Evolutionary conservation across 768 basidiomycete genomes (phyloP).

Genomic region (Gloeopeniophorella convolvens): DNA sequence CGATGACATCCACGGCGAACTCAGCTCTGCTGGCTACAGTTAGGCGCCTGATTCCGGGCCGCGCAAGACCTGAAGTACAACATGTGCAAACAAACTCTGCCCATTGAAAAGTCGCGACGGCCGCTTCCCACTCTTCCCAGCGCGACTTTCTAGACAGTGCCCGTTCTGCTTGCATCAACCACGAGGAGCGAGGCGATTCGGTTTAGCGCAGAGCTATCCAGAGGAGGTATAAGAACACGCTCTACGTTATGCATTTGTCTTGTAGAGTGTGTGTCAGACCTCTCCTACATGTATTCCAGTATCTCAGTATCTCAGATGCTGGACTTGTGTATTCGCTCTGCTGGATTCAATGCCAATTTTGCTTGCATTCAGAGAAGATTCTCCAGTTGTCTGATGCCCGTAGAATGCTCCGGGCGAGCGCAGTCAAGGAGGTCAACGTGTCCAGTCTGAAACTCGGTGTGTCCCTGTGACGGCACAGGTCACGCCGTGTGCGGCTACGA

Average conservation of each 20-base stretch:
- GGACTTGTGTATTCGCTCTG: too few relatives aligned
- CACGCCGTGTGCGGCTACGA: too few relatives aligned
- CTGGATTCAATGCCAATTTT: too few relatives aligned
- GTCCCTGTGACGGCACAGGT: conserved; percentile 3
- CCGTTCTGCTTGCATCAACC: conserved; percentile 37
- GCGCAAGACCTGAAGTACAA: too few relatives aligned
- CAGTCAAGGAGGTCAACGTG: too few relatives aligned
- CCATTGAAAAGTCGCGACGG: background rate
- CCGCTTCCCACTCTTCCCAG: conserved; percentile 17
- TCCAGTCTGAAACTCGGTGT: too few relatives aligned
- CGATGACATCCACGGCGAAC: too few relatives aligned
- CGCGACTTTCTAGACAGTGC: conserved; percentile 74
- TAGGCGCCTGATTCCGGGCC: too few relatives aligned
- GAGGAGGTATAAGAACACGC: conserved; percentile 59
- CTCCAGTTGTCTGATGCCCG: too few relatives aligned
- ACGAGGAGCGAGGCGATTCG: conserved; percentile 61
- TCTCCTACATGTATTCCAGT: conserved; percentile 49
- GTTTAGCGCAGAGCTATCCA: conserved; percentile 52
- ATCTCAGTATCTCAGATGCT: background rate
- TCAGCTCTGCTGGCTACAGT: too few relatives aligned
- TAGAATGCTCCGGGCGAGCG: too few relatives aligned
- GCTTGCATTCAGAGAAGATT: too few relatives aligned
- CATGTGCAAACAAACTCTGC: conserved; percentile 11
- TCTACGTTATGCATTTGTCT: conserved; percentile 38
- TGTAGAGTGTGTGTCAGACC: conserved; percentile 51